Evolutionary conservation across 108 stramenopile species (phyloP), one percentile per base, ranked within the genome.

Genomic region (Hondaea fermentalgiana): DNA sequence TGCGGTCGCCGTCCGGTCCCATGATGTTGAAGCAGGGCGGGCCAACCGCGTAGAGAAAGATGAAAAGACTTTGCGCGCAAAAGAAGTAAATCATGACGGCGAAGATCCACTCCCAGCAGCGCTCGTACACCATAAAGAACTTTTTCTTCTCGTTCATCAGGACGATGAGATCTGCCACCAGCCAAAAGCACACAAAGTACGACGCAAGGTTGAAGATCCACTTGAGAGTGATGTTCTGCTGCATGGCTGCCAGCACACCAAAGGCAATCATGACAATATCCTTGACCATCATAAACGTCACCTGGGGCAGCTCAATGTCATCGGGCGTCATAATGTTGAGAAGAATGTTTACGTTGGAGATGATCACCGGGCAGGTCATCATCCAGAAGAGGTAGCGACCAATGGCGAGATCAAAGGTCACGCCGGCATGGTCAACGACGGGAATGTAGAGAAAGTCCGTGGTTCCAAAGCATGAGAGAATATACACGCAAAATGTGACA

Each of bases 301-400:
- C 51, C n/a, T 23, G 6, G 51, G 49, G 25, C 6, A 83, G 76
- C 76, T 47, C 49, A 6, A 53, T 10, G 45, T 53, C 76, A 25
- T 83, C 76, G 6, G 76, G 76, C 43, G 49, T 83, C 49, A 83
- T 47, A 23, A 47, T 43, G 3, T 47, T 83, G 25, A 83, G 76
- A 6, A 83, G 51, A 23, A 47, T 53, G 76, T 53, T 53, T 12
- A 83, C 49, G 76, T 83, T 83, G 19, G 76, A 47, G 5, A 83
- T 83, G 51, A 83, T 83, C 49, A 83, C 76, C 8, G 76, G 76
- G 51, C 76, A 83, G 51, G 76, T 83, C 76, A 83, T 83, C 49
- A 83, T 83, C 76, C 76, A 83, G 76, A 83, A 83, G 19, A 83
- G 51, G 76, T 83, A 83, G 10, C 76, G 76, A 23, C 76, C 76